Percentiles rank a stretch among this genome's conserved stretches.
Evolutionary conservation across 2,329 filamentous ascomycete genomes (phyloP).

Genomic region (Talaromyces sp.): DNA sequence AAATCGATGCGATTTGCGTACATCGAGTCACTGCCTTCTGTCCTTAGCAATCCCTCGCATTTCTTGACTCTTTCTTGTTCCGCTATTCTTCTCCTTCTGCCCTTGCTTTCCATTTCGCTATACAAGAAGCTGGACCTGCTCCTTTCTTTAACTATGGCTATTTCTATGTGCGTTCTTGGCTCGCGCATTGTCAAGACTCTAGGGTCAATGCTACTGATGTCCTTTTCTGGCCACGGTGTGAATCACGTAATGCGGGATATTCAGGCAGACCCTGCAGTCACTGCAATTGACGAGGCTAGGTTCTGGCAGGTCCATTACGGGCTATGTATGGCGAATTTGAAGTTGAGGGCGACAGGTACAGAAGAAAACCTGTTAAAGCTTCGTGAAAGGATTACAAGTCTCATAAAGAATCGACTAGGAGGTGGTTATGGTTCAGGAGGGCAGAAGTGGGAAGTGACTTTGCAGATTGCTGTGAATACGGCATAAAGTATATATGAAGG

Average conservation of each 20-base stretch:
- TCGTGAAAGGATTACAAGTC: conserved; percentile 66
- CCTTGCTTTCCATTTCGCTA: conserved; percentile 72
- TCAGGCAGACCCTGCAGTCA: conserved; percentile 69
- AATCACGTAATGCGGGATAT: conserved; percentile 78
- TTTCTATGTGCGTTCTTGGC: conserved; percentile 84
- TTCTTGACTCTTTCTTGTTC: conserved; percentile 89
- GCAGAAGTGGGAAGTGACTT: conserved; percentile 86
- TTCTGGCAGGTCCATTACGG: conserved; percentile 99
- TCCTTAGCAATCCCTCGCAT: conserved; percentile 93
- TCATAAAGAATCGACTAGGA: conserved; percentile 80
- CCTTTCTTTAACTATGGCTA: conserved; percentile 73
- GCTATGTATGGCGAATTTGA: conserved; percentile 90
- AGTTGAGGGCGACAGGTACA: conserved; percentile 65
- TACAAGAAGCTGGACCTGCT: conserved; percentile 79
- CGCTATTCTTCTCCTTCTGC: conserved; percentile 70
- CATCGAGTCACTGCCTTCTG: conserved; percentile 71
- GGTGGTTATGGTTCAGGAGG: conserved; percentile 78
- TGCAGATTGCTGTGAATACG: conserved; percentile 64
- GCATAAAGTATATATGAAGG: neutral
- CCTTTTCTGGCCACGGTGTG: conserved; percentile 61
- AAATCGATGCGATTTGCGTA: conserved; percentile 84
- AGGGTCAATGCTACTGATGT: conserved; percentile 94
- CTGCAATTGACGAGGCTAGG: conserved; percentile 77
- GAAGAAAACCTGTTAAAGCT: conserved; percentile 68
- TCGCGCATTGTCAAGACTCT: conserved; percentile 77